Evolutionary conservation across 176 grass and related monocot genomes (phyloP).

Genomic region (Puya raimondii): DNA sequence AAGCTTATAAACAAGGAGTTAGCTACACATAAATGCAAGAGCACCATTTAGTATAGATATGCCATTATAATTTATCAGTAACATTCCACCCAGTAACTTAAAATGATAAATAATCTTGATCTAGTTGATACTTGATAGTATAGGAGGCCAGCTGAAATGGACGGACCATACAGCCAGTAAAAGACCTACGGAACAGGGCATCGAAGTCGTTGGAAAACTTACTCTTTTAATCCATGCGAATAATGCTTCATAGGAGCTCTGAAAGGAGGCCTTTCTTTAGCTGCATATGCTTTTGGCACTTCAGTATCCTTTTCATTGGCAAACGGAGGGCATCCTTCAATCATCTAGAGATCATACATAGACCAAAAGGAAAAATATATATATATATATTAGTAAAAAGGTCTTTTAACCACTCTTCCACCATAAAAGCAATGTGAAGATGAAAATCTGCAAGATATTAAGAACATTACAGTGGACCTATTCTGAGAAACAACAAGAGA

Average conservation of each 20-base stretch:
- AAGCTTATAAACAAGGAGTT: no score
- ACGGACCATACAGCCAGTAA: conserved; percentile 1
- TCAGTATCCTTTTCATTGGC: conserved; percentile 51
- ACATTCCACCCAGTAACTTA: no score
- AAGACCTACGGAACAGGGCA: neutral
- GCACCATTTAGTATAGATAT: no score
- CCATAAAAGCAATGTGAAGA: no score
- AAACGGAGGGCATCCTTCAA: conserved; percentile 85
- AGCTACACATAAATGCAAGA: no score
- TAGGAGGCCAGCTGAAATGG: neutral
- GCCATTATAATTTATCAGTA: no score
- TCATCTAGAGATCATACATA: conserved; percentile 60
- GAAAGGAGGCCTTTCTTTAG: conserved; percentile 91
- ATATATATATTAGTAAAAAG: neutral
- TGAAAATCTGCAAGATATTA: no score
- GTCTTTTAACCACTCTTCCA: no score
- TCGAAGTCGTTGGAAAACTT: neutral
- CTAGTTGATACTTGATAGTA: no score
- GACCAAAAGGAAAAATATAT: neutral
- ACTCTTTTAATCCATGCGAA: conserved; percentile 66
- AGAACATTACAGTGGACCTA: no score
- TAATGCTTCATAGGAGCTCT: conserved; percentile 61
- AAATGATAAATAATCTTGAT: no score
- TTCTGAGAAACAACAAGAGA: no score
- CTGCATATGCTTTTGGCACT: conserved; percentile 58